Evolutionary conservation across 106 monocot genomes (phyloP).

Genomic region (Platanthera guangdongensis): DNA sequence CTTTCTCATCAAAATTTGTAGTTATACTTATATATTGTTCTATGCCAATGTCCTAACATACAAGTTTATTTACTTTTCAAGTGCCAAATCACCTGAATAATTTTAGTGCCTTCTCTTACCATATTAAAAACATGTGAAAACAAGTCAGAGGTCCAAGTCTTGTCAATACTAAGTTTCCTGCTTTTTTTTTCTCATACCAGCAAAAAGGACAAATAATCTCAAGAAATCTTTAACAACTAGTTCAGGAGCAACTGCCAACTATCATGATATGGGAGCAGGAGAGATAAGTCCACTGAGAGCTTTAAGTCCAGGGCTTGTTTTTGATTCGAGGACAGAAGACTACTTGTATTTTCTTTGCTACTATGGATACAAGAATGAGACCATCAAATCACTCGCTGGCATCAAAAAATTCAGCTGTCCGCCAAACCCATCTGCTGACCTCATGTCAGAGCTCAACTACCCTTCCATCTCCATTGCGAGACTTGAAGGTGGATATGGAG

Average conservation of each 20-base stretch:
- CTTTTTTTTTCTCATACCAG: constrained; percentile 18
- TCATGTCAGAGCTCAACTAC: constrained; percentile 77
- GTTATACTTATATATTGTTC: no score
- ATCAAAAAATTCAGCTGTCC: constrained; percentile 61
- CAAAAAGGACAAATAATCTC: constrained; percentile 44
- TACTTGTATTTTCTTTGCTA: constrained; percentile 77
- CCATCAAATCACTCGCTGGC: constrained; percentile 45
- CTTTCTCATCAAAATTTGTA: no score
- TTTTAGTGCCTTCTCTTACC: neutral
- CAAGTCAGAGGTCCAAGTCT: neutral
- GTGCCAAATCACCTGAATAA: neutral
- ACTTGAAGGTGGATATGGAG: constrained; percentile 16
- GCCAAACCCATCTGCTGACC: constrained; percentile 27
- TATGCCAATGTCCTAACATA: no score
- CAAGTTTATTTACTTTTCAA: neutral
- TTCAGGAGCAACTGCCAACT: constrained; percentile 43
- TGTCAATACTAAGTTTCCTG: neutral
- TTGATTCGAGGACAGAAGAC: constrained; percentile 57
- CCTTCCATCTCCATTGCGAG: constrained; percentile 68
- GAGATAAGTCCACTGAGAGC: constrained; percentile 80
- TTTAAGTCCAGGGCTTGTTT: constrained; percentile 81
- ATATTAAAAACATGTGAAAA: neutral
- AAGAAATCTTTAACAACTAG: constrained; percentile 38
- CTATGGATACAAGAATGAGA: constrained; percentile 69
- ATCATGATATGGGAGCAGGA: constrained; percentile 81